Evolutionary conservation across 208 protist species (phyloP).

Genomic region (Crithidia bombi): DNA sequence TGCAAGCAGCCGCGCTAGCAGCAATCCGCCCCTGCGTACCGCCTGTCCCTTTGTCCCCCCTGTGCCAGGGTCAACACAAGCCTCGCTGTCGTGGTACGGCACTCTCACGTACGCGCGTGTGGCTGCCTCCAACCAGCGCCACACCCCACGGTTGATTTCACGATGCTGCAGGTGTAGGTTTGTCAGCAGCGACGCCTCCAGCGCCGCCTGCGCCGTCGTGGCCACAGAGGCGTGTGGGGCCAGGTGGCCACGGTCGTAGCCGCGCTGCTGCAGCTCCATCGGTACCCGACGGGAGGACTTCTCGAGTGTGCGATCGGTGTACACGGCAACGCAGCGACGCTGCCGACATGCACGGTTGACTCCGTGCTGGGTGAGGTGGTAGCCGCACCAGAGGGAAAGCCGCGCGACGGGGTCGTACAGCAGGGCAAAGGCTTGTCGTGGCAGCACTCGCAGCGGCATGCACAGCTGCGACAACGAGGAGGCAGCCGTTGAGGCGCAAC

Average conservation of each 20-base stretch:
- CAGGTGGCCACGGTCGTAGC: conserved; percentile 70
- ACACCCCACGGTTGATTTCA: conserved; percentile 57
- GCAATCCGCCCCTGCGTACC: conserved; percentile 1
- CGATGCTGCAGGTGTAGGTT: conserved; percentile 64
- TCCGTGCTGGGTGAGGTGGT: conserved; percentile 35
- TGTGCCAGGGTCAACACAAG: background rate
- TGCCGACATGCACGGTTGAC: conserved; percentile 35
- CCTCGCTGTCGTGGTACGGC: background rate
- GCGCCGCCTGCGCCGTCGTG: conserved; percentile 24
- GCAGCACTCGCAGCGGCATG: conserved; percentile 27
- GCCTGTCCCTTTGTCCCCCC: no score
- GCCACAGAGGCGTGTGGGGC: conserved; percentile 69
- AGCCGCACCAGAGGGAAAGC: conserved; percentile 57
- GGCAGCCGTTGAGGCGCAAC: background rate
- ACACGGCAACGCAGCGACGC: conserved; percentile 31
- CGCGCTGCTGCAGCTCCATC: conserved; percentile 23
- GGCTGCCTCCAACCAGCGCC: conserved; percentile 55
- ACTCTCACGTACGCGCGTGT: conserved; percentile 49
- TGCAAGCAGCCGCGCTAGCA: conserved; percentile 5
- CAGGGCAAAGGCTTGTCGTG: conserved; percentile 49
- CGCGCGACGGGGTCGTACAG: conserved; percentile 50
- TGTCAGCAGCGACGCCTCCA: conserved; percentile 57
- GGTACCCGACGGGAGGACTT: conserved; percentile 23
- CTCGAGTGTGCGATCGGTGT: conserved; percentile 46
- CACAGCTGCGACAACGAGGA: background rate